Evolutionary conservation across 805 yeast genomes (phyloP), one percentile per base, ranked within the genome.

Genomic region (Maudiozyma turicensis): DNA sequence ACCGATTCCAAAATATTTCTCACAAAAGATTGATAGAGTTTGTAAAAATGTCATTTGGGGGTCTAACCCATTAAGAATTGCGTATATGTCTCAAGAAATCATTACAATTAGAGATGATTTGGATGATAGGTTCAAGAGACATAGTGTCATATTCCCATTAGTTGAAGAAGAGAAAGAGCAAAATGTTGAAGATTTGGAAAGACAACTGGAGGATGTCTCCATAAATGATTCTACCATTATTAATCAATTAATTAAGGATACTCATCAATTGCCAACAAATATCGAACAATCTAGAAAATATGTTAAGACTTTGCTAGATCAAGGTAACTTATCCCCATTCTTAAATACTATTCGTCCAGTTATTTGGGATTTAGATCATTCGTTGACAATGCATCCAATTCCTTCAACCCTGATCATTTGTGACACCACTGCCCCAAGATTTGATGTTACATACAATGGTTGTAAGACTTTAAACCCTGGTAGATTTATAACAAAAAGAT

Each of bases 261-360:
- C 61, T n/a, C 69, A 69, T 47, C 64, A 68, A 32, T 56, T 71
- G 30, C 69, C 81, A 0, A 63, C 77, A 5, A 78, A 77, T 46
- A 64, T 77, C 3, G 67, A 69, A 40, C 85, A 82, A 61, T 78
- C 88, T 0, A 73, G 87, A 53, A 82, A 83, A 58, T 66, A 89
- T 2, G 86, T 84, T 14, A 82, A 85, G 54, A 89, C 97, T 0
- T 52, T 93, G 0, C 65, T 93, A 10, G 95, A 87, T 59, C 99
- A 93, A 66, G 93, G 93, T 0, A 84, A 80, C 59, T 64, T 93
- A 43, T 84, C 93, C 33, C 99, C 99, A 10, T 88, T 90, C 59
- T 68, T 80, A 2, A 65, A 71, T 15, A 66, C 72, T 26, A 67
- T 78, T 30, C 75, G 86, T 52, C 85, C 95, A 0, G 72, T 86